Base-by-base conservation (phyloP, 148 eudicot species). In the Bassia scoparia region DNA sequence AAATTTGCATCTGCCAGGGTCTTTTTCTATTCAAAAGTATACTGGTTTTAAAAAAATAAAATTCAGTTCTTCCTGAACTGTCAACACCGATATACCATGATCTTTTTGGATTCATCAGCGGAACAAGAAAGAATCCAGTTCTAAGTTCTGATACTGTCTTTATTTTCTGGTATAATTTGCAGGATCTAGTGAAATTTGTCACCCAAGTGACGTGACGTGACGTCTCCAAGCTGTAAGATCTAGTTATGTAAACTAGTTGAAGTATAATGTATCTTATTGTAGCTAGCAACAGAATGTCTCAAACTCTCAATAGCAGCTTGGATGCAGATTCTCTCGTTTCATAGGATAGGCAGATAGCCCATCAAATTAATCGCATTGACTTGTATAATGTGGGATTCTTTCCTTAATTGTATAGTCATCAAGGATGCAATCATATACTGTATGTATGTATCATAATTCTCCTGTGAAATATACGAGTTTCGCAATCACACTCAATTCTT, bases 391-490 rank as follows among this genome's bases (percentile, higher is more conserved):
- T 58, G 61, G 63, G 35, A 21, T 35, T 37, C 29, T 37, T 63
- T 35, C 48, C 67, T 37, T 63, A 31, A 33, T 63, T 63, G 67
- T 63, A 37, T 63, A 63, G 67, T 21, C 37, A 37, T 7, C 23
- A 56, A 23, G 56, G 7, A 52, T 52, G 26, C 56, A 52, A 21
- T 52, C 26, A 56, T n/a, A 21, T n/a, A 18, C 24, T 53, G 11
- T 2, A 53, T 23, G 1, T 18, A 7, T 23, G 31, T 23, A 56
- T 31, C 61, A 26, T 7, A 26, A 0, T 56, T 23, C 30, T 52
- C n/a, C 30, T 29, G 21, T 7, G 37, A 61, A 18, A 8, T 35
- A 61, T 31, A 61, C 6, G 26, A 61, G 43, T 34, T 33, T 61
- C 24, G 15, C 33, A 61, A 16, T 61, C 2, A 3, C 43, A 20